These are phyloP conservation scores for Drechslerella dactyloides DNA, from an alignment of 2,329 filamentous ascomycete species.

Conservation along the genomic window DNA sequence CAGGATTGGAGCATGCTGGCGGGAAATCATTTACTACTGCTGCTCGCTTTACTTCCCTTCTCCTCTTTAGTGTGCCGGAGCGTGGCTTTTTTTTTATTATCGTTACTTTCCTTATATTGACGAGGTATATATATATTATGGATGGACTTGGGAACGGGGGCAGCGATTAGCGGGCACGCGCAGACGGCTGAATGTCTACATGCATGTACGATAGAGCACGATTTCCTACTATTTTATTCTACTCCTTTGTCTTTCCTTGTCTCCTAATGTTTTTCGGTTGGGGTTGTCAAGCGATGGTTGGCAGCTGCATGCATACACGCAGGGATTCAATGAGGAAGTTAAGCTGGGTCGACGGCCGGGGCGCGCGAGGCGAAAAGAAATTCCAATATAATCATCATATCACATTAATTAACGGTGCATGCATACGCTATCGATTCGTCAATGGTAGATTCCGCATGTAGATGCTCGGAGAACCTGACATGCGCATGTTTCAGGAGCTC, in stretches of 20 bases:
- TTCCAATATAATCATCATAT: too few species aligned
- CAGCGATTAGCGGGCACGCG: neutral
- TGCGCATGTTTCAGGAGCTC: too few species aligned
- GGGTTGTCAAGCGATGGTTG: neutral
- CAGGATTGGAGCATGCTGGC: neutral
- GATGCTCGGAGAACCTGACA: too few species aligned
- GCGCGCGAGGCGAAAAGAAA: too few species aligned
- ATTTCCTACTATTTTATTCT: neutral
- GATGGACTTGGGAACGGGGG: neutral
- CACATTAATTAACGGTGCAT: too few species aligned
- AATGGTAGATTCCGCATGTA: too few species aligned
- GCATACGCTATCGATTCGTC: too few species aligned
- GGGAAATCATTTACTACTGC: constrained; percentile 5
- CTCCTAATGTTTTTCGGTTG: neutral
- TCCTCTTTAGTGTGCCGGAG: constrained; percentile 1
- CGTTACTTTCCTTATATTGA: constrained; percentile 8
- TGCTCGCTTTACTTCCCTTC: neutral
- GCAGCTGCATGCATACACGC: neutral
- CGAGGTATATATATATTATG: neutral
- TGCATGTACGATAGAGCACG: constrained; percentile 4
- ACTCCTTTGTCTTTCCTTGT: neutral
- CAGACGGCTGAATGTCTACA: neutral
- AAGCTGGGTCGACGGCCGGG: too few species aligned
- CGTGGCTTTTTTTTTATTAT: constrained; percentile 3
- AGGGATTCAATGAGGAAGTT: too few species aligned